Conservation (phyloP, 2,329 filamentous ascomycete species). For the Cladosporium colombiae region DNA sequence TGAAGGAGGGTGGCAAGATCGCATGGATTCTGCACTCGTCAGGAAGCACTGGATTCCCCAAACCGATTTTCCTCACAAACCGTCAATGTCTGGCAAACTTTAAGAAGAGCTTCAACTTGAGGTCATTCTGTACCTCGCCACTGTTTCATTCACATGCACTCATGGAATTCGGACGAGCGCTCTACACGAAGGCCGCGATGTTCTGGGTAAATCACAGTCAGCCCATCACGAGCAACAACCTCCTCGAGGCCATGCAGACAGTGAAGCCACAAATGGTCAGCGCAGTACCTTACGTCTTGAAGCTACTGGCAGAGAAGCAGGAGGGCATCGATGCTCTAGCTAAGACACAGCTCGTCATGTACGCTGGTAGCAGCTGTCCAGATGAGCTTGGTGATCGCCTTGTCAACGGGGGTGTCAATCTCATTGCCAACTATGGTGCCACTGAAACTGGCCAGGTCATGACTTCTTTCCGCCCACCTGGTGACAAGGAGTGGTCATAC, state of each 20-base stretch:
- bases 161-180: constrained; percentile 55
- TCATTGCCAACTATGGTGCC: constrained; percentile 42
- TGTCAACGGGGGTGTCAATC: constrained; percentile 36
- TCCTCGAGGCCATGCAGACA: constrained; percentile 33
- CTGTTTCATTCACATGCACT: constrained; percentile 63
- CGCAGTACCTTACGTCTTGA: constrained; percentile 63
- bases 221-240: constrained; percentile 51
- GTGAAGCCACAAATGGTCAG: constrained; percentile 54
- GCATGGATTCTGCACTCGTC: constrained; percentile 53
- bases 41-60: constrained; percentile 63
- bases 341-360: constrained; percentile 34
- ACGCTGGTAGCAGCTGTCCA: constrained; percentile 37
- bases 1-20: constrained; percentile 38
- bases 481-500: constrained; percentile 63
- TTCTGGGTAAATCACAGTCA: constrained; percentile 57
- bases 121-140: constrained; percentile 57
- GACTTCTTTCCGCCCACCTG: constrained; percentile 57
- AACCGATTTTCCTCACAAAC: constrained; percentile 63
- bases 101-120: constrained; percentile 48
- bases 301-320: constrained; percentile 60
- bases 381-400: constrained; percentile 39
- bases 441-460: constrained; percentile 65
- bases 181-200: constrained; percentile 54
- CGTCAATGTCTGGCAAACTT: constrained; percentile 53
- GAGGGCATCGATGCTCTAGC: constrained; percentile 46